Conservation (phyloP, 257 asterid genomes). For the Voacanga thouarsii region DNA sequence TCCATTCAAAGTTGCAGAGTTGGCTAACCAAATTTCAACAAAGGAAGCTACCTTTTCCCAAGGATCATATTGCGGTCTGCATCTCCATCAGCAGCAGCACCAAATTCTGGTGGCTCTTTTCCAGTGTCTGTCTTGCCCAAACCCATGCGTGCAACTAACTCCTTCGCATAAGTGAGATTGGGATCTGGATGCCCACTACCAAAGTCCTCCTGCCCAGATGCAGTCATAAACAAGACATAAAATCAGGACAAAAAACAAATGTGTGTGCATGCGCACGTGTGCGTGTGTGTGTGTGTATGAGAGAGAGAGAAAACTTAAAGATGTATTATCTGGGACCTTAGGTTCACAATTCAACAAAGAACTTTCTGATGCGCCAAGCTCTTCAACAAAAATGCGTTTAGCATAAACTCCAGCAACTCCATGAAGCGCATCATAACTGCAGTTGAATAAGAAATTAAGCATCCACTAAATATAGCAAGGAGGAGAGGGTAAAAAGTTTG, state of each 20-base stretch:
- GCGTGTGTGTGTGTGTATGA: background rate
- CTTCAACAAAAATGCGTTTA: slow-evolving; percentile 85
- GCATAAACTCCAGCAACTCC: slow-evolving; percentile 99
- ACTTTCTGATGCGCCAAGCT: slow-evolving; percentile 85
- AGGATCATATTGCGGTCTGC: slow-evolving; percentile 98
- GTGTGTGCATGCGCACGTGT: no score
- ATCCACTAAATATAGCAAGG: slow-evolving; percentile 5
- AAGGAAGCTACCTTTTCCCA: slow-evolving; percentile 64
- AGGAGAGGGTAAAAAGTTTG: background rate
- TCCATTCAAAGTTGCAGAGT: slow-evolving; percentile 10
- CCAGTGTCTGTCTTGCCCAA: slow-evolving; percentile 60
- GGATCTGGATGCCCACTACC: slow-evolving; percentile 99
- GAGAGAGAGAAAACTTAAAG: background rate
- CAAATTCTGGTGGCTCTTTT: slow-evolving; percentile 92
- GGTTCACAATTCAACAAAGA: slow-evolving; percentile 87
- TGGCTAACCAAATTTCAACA: slow-evolving; percentile 9
- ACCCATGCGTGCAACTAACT: slow-evolving; percentile 95
- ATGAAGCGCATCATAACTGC: slow-evolving; percentile 92
- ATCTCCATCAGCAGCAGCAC: slow-evolving; percentile 99
- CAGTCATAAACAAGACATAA: slow-evolving; percentile 12
- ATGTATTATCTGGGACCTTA: slow-evolving; percentile 47
- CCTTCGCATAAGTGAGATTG: slow-evolving; percentile 94
- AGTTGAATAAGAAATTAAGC: slow-evolving; percentile 11
- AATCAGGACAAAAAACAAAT: background rate
- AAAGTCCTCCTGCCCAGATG: slow-evolving; percentile 81